phyloP scores from a whole-genome alignment of 257 asterid species.

The Przewalskia tangutica region DNA sequence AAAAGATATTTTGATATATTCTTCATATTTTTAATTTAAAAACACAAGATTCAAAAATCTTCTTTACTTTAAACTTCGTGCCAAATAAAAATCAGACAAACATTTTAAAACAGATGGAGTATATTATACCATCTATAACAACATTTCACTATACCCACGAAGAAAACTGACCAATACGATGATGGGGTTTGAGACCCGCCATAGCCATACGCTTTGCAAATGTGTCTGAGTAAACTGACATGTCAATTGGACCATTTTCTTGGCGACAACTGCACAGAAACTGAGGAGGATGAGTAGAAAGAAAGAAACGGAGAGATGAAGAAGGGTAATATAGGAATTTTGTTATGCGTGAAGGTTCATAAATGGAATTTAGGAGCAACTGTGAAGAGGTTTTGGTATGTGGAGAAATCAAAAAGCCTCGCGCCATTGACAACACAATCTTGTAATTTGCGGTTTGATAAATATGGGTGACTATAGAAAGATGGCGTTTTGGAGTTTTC shows the following conservation, averaged over 20 bases:
- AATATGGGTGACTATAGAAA: background rate
- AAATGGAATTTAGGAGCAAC: constrained; percentile 9
- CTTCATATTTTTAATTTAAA: too few relatives aligned
- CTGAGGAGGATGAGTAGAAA: constrained; percentile 15
- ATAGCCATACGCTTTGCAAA: constrained; percentile 65
- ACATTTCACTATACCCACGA: too few relatives aligned
- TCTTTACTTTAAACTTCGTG: background rate
- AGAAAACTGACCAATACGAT: constrained; percentile 61
- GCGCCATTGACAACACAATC: constrained; percentile 16
- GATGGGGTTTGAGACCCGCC: constrained; percentile 80
- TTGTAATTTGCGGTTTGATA: background rate
- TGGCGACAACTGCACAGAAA: constrained; percentile 40
- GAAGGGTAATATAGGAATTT: background rate
- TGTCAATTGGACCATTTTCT: constrained; percentile 16
- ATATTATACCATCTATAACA: too few relatives aligned
- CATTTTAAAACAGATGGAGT: background rate
- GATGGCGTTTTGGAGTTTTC: background rate
- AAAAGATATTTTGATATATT: too few relatives aligned
- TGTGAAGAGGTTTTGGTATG: constrained; percentile 7
- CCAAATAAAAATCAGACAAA: background rate
- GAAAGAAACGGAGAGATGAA: background rate
- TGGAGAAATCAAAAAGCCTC: constrained; percentile 11
- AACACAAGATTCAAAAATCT: background rate
- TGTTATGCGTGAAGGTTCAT: background rate
- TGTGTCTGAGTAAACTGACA: constrained; percentile 29